A percentile compares a stretch with the other conserved stretches of the same genome.
phyloP scores from a whole-genome alignment of 345 rosid genomes.

The Erodium maritimum region DNA sequence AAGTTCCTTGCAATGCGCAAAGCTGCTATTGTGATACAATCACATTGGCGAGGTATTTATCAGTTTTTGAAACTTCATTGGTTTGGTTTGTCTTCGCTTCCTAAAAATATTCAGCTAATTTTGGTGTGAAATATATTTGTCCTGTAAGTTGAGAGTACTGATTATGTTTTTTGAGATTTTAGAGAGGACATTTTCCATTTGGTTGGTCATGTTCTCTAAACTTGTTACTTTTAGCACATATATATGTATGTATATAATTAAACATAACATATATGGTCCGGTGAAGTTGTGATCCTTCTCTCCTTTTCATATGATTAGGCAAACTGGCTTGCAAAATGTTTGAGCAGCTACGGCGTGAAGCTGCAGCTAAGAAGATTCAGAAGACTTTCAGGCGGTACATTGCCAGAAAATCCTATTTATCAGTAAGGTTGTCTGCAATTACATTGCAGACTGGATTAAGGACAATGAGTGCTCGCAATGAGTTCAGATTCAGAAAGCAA shows the following conservation, averaged over 20 bases:
- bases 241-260: too few species aligned
- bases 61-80: constrained; percentile 2
- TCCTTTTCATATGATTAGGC: constrained; percentile 31
- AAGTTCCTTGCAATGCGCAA: constrained; percentile 65
- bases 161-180: not conserved
- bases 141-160: not conserved
- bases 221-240: not conserved
- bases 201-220: too few species aligned
- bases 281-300: constrained; percentile 11
- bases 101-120: not conserved
- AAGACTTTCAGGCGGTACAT: constrained; percentile 61
- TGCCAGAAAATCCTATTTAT: constrained; percentile 53
- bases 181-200: too few species aligned
- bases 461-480: constrained; percentile 92
- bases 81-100: constrained; percentile 3
- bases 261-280: constrained; percentile 2
- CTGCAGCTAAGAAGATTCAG: constrained; percentile 83
- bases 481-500: constrained; percentile 81
- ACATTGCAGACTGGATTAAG: constrained; percentile 76
- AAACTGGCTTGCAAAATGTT: constrained; percentile 72
- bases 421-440: constrained; percentile 45
- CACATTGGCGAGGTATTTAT: constrained; percentile 72
- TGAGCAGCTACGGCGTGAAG: constrained; percentile 72
- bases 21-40: constrained; percentile 76
- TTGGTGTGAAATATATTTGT: not conserved